Conservation (phyloP, 2,329 filamentous ascomycete genomes). For the Tolypocladium paradoxum region DNA sequence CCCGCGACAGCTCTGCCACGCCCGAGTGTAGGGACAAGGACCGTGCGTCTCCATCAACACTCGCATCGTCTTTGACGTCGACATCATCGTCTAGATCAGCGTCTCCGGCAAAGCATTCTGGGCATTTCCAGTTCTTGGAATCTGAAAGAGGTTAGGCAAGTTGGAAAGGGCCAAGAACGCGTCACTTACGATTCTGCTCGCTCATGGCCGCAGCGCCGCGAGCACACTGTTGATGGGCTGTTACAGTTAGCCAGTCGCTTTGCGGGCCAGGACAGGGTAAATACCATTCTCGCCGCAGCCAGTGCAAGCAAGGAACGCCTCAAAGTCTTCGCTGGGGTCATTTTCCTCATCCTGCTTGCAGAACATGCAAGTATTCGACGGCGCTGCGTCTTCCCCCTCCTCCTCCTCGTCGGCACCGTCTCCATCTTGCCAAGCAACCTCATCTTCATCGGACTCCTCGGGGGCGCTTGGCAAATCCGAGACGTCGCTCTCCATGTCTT, state of each 20-base stretch:
- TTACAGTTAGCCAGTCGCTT: constrained; percentile 27
- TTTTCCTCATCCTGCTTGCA: constrained; percentile 76
- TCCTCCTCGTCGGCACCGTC: constrained; percentile 48
- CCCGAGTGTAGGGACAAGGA: constrained; percentile 17
- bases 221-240: constrained; percentile 88
- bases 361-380: constrained; percentile 48
- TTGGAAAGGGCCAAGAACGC: background rate
- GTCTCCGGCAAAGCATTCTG: constrained; percentile 30
- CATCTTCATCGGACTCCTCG: constrained; percentile 15
- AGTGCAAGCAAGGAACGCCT: constrained; percentile 65
- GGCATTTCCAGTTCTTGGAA: constrained; percentile 38
- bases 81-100: constrained; percentile 20
- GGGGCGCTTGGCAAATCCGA: constrained; percentile 36
- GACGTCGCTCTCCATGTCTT: constrained; percentile 39
- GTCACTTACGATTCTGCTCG: constrained; percentile 19
- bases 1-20: constrained; percentile 39
- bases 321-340: constrained; percentile 71
- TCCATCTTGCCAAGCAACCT: constrained; percentile 39
- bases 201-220: constrained; percentile 45
- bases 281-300: constrained; percentile 75
- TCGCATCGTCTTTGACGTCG: constrained; percentile 14
- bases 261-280: constrained; percentile 25
- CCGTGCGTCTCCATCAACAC: constrained; percentile 11
- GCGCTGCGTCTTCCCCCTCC: constrained; percentile 41
- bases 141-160: constrained; percentile 21